Percentiles rank a stretch among this genome's conserved stretches.
phyloP scores from a whole-genome alignment of 305 asterid genomes.

The Fraxinus dipetala region DNA sequence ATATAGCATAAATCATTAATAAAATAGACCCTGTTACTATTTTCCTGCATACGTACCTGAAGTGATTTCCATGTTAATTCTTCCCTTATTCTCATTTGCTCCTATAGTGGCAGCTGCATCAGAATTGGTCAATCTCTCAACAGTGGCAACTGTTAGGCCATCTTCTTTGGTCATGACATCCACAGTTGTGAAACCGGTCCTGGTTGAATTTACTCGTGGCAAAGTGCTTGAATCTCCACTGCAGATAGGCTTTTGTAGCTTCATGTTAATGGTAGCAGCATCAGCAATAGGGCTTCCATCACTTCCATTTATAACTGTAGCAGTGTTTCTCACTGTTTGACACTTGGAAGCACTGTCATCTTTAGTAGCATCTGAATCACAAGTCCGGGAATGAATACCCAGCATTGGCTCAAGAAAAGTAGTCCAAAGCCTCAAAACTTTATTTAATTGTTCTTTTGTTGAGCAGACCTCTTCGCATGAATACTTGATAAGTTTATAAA shows the following conservation, averaged over 20 bases:
- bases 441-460: constrained; percentile 76
- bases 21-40: constrained; percentile 11
- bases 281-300: constrained; percentile 59
- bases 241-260: constrained; percentile 51
- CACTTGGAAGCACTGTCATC: constrained; percentile 48
- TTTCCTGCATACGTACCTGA: constrained; percentile 35
- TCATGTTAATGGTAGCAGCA: constrained; percentile 42
- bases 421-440: constrained; percentile 82
- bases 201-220: constrained; percentile 40
- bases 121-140: constrained; percentile 45
- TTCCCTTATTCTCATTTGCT: constrained; percentile 33
- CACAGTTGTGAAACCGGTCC: constrained; percentile 39
- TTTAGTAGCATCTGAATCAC: constrained; percentile 46
- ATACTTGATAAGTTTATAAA: constrained; percentile 73
- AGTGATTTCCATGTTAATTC: background rate
- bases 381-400: constrained; percentile 58
- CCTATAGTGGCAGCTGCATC: constrained; percentile 43
- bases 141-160: constrained; percentile 37
- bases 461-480: constrained; percentile 95
- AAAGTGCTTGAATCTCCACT: constrained; percentile 58
- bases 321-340: constrained; percentile 33
- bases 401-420: constrained; percentile 80
- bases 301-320: constrained; percentile 44
- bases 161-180: constrained; percentile 46
- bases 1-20: constrained; percentile 7